Percentiles rank a stretch among this genome's conserved stretches.
These are phyloP conservation scores for Colletotrichum tropicicola DNA, from an alignment of 2,329 filamentous ascomycete species.

Conservation along the genomic window DNA sequence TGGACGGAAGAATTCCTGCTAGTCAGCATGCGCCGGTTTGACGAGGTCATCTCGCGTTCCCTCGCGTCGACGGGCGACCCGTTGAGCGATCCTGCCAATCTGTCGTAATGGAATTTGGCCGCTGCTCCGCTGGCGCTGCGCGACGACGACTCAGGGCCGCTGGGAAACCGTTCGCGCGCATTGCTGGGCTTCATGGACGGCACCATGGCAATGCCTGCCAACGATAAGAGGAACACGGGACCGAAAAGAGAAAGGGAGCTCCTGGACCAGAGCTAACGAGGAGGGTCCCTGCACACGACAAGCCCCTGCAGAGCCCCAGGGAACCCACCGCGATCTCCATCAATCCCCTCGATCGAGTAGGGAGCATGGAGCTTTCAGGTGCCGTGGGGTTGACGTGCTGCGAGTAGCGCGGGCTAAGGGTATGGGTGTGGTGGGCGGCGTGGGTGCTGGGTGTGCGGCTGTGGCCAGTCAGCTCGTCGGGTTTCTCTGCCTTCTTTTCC, in stretches of 20 bases:
- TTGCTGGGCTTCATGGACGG: conserved; percentile 13
- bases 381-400: conserved; percentile 30
- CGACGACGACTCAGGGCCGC: conserved; percentile 8
- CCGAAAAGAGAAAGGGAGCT: conserved; percentile 19
- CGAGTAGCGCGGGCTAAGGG: conserved; percentile 8
- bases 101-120: conserved; percentile 4
- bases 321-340: conserved; percentile 30
- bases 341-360: conserved; percentile 28
- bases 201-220: conserved; percentile 24
- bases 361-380: conserved; percentile 25
- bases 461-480: background rate
- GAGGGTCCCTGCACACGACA: conserved; percentile 21
- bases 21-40: conserved; percentile 6
- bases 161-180: conserved; percentile 23
- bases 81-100: conserved; percentile 6
- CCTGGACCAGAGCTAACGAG: conserved; percentile 17
- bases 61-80: background rate
- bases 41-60: conserved; percentile 4
- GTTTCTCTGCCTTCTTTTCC: background rate
- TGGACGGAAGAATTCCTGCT: conserved; percentile 3
- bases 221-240: conserved; percentile 3
- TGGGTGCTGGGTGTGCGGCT: background rate
- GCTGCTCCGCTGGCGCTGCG: background rate
- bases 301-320: conserved; percentile 28
- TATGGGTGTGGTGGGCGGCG: conserved; percentile 2